Evolutionary conservation across 805 yeast genomes (phyloP).

Genomic region (Schwanniomyces occidentalis): DNA sequence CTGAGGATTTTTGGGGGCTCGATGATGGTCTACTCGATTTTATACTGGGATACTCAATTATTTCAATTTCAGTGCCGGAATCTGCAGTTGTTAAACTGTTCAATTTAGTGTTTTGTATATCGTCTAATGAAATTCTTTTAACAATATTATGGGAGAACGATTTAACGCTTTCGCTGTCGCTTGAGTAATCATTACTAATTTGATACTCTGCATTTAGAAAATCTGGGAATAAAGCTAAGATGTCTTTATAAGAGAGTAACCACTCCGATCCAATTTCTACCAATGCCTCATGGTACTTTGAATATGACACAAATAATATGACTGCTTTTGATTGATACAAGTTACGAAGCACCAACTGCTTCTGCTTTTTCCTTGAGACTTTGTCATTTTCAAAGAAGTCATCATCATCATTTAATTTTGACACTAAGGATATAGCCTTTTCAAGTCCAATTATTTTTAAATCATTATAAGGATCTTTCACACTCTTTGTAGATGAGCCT

Average conservation of each 20-base stretch:
- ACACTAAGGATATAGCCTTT: constrained; percentile 32
- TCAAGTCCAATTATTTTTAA: constrained; percentile 31
- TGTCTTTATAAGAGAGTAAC: constrained; percentile 35
- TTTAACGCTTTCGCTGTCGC: constrained; percentile 2
- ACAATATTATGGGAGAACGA: constrained; percentile 12
- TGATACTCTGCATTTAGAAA: constrained; percentile 29
- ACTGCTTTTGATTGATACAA: constrained; percentile 34
- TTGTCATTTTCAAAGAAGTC: constrained; percentile 22
- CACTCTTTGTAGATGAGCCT: constrained; percentile 11
- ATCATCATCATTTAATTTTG: constrained; percentile 23
- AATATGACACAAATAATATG: constrained; percentile 31
- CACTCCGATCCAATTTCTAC: constrained; percentile 43
- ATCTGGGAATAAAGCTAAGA: constrained; percentile 38
- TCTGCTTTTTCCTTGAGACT: constrained; percentile 16
- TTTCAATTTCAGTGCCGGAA: constrained; percentile 9
- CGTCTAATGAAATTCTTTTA: constrained; percentile 19
- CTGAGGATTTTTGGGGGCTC: constrained; percentile 4
- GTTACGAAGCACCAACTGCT: constrained; percentile 34
- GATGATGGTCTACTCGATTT: constrained; percentile 4
- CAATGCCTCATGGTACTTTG: constrained; percentile 38
- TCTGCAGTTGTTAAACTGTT: constrained; percentile 11
- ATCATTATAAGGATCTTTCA: constrained; percentile 29
- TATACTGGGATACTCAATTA: constrained; percentile 3
- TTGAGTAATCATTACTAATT: background rate
- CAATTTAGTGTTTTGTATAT: constrained; percentile 12